phyloP scores from a whole-genome alignment of 2,329 filamentous ascomycete genomes.

The Fusarium piperis region DNA sequence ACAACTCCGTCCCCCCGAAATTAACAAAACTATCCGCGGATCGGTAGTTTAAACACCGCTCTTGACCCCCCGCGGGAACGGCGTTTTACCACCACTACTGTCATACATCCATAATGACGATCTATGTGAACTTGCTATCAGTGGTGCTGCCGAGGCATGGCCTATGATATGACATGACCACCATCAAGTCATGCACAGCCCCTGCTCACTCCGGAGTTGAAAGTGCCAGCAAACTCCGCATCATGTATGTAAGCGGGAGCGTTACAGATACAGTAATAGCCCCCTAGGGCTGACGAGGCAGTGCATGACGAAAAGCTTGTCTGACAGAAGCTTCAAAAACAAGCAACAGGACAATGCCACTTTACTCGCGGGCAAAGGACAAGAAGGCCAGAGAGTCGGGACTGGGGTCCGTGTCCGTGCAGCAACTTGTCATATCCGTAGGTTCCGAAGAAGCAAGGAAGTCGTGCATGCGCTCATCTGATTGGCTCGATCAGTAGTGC shows the following conservation, averaged over 20 bases:
- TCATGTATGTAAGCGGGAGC: background rate
- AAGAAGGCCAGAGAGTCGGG: background rate
- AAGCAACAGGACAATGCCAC: background rate
- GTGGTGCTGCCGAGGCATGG: background rate
- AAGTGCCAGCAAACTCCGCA: background rate
- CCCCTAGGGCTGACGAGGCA: constrained; percentile 27
- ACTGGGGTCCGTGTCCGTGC: background rate
- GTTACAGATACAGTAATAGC: background rate
- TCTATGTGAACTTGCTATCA: background rate
- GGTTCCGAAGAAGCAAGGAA: constrained; percentile 12
- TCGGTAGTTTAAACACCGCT: background rate
- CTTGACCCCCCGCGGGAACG: background rate
- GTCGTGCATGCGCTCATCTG: background rate
- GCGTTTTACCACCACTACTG: background rate
- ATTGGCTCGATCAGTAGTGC: background rate
- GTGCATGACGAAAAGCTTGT: constrained; percentile 25
- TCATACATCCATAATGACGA: background rate
- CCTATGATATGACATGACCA: background rate
- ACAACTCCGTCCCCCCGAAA: constrained; percentile 8
- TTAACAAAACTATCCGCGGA: background rate
- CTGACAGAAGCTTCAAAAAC: background rate
- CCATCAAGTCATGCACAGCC: background rate
- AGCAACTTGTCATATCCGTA: constrained; percentile 12
- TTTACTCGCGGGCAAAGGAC: no score
- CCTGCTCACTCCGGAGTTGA: background rate